Percentiles rank a stretch among this genome's conserved stretches.
These are phyloP conservation scores for Penicillium alfredii DNA, from an alignment of 495 filamentous ascomycete genomes.

Conservation along the genomic window DNA sequence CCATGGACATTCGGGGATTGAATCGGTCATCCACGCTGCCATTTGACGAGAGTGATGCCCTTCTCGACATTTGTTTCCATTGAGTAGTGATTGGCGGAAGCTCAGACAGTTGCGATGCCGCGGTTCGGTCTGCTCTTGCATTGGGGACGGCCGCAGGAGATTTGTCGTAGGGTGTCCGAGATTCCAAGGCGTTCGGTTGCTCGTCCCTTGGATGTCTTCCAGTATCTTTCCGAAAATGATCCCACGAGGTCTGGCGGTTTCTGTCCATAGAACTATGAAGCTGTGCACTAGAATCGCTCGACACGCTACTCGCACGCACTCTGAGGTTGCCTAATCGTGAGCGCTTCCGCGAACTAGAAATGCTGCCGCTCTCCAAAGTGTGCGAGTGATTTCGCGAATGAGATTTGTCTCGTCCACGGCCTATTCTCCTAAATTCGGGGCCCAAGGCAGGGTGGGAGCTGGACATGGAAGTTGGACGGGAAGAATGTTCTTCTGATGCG, in stretches of 20 bases:
- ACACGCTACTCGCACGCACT: slow-evolving; percentile 26
- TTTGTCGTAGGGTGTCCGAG: slow-evolving; percentile 10
- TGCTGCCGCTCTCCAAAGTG: slow-evolving; percentile 28
- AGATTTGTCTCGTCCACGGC: slow-evolving; percentile 30
- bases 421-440: slow-evolving; percentile 25
- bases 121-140: slow-evolving; percentile 4
- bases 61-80: slow-evolving; percentile 11
- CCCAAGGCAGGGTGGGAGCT: slow-evolving; percentile 23
- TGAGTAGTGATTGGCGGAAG: slow-evolving; percentile 8
- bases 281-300: slow-evolving; percentile 27
- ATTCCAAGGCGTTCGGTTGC: slow-evolving; percentile 5
- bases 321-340: slow-evolving; percentile 22
- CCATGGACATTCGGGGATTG: slow-evolving; percentile 38
- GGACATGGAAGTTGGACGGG: slow-evolving; percentile 28
- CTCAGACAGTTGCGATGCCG: slow-evolving; percentile 1
- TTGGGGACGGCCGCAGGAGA: slow-evolving; percentile 3
- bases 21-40: slow-evolving; percentile 33
- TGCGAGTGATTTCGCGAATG: slow-evolving; percentile 23
- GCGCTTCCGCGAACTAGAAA: slow-evolving; percentile 18
- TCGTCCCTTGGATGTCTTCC: slow-evolving; percentile 5
- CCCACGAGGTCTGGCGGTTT: slow-evolving; percentile 7
- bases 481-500: slow-evolving; percentile 14
- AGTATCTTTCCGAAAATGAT: slow-evolving; percentile 9
- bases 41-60: slow-evolving; percentile 31
- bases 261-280: slow-evolving; percentile 9